Evolutionary conservation across 2,329 filamentous ascomycete species (phyloP), one percentile per base, ranked within the genome.

Genomic region (Penicillium vulpinum): DNA sequence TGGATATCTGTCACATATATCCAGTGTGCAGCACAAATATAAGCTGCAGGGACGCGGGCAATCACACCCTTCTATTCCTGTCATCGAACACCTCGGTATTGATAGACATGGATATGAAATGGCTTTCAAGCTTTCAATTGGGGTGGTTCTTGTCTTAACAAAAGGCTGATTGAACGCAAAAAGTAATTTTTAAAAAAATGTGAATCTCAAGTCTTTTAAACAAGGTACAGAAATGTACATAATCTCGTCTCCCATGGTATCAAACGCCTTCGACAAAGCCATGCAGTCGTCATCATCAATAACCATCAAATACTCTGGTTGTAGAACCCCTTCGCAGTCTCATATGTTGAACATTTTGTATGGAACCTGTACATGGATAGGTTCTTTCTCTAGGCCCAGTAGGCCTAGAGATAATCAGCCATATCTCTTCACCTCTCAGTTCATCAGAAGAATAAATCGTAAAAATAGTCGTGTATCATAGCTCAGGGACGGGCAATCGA

Each of bases 281-380:
- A 52, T 60, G 11, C 16, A 28, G 21, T 56, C 55, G 13, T 60
- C 33, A 54, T 58, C 58, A 56, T 62, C 24, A 54, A 51, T 61
- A 35, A 51, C 44, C 7, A 39, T 41, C 21, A 49, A 46, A 44
- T 28, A 38, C 29, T 21, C 41, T 36, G 24, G 43, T 24, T 53
- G 38, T 44, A 24, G 41, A 52, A 33, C 24, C 33, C 46, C 41
- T 47, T 44, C 5, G n/a, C 40, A 16, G 15, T 29, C 15, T 26
- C 16, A 16, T 13, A 22, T 5, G 5, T 22, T 33, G 10, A 22
- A 31, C 2, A 28, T n/a, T 13, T 9, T 40, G 38, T 11, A 41
- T 35, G 16, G 26, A 50, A 18, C n/a, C 24, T 39, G 13, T 46
- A 22, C 15, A 15, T n/a, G 2, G 18, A 33, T 33, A 9, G 13